A percentile compares a stretch with the other conserved stretches of the same genome.
phyloP scores from a whole-genome alignment of 495 filamentous ascomycete genomes.

The Friedmanniomyces endolithicus region DNA sequence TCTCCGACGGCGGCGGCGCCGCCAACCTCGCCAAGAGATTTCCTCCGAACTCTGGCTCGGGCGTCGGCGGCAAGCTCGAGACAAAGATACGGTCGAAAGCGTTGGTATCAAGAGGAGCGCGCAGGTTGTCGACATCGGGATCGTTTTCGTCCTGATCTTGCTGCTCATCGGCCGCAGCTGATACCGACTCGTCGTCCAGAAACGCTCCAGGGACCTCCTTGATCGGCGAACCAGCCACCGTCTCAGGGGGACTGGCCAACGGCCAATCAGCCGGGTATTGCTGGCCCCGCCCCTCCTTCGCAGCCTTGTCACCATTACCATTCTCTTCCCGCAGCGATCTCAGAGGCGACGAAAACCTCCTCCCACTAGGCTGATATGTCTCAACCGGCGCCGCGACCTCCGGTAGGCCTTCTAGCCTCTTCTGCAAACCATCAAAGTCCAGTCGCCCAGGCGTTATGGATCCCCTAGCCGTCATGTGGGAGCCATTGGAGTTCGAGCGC shows the following conservation, averaged over 20 bases:
- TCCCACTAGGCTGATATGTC: constrained; percentile 7
- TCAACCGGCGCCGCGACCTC: background rate
- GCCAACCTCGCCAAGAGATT: background rate
- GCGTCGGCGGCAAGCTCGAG: constrained; percentile 7
- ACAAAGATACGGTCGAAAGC: constrained; percentile 19
- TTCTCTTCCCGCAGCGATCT: background rate
- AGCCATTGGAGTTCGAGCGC: background rate
- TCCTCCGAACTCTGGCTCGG: background rate
- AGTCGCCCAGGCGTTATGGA: background rate
- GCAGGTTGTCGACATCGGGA: constrained; percentile 5
- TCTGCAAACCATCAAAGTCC: background rate
- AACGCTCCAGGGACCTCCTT: background rate
- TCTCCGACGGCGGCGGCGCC: background rate
- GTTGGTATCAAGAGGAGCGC: constrained; percentile 9
- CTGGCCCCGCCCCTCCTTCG: too few relatives aligned
- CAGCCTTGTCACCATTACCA: background rate
- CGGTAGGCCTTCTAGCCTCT: background rate
- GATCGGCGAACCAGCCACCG: constrained; percentile 2
- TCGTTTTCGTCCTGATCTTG: background rate
- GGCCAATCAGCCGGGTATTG: constrained; percentile 17
- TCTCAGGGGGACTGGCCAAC: constrained; percentile 3
- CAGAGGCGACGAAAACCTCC: background rate
- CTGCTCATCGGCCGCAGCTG: background rate
- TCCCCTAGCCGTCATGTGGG: background rate
- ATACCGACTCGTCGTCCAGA: background rate